Evolutionary conservation across 176 grass and related monocot species (phyloP).

Genomic region (Lolium rigidum): DNA sequence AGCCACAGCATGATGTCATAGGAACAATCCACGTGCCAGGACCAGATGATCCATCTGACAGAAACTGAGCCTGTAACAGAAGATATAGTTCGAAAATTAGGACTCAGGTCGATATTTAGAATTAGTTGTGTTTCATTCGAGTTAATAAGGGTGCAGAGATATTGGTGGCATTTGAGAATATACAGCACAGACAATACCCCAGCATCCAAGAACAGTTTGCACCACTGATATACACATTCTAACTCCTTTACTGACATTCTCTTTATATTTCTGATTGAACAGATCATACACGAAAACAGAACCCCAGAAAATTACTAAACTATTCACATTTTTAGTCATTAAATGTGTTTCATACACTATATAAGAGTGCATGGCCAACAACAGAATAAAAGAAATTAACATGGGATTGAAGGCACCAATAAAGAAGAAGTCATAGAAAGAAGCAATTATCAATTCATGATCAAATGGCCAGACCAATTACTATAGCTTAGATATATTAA

Average conservation of each 20-base stretch:
- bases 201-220: neutral
- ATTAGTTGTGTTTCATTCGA: neutral
- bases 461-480: neutral
- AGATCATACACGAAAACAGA: slow-evolving; percentile 22
- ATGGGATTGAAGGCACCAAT: neutral
- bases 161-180: slow-evolving; percentile 7
- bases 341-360: neutral
- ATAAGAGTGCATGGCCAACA: neutral
- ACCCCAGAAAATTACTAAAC: neutral
- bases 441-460: neutral
- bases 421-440: slow-evolving; percentile 17
- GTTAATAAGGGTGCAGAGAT: neutral
- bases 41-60: slow-evolving; percentile 78
- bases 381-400: neutral
- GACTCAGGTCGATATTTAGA: neutral
- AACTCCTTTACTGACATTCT: slow-evolving; percentile 1
- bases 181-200: neutral
- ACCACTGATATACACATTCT: slow-evolving; percentile 11
- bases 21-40: slow-evolving; percentile 86
- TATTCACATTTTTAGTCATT: slow-evolving; percentile 23
- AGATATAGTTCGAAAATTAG: slow-evolving; percentile 24
- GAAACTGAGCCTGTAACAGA: slow-evolving; percentile 72
- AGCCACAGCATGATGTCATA: slow-evolving; percentile 77
- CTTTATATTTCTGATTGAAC: slow-evolving; percentile 24
- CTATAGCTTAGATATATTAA: slow-evolving; percentile 6